Evolutionary conservation across 352 stramenopile genomes (phyloP).

Genomic region (Phytophthora tubulina): DNA sequence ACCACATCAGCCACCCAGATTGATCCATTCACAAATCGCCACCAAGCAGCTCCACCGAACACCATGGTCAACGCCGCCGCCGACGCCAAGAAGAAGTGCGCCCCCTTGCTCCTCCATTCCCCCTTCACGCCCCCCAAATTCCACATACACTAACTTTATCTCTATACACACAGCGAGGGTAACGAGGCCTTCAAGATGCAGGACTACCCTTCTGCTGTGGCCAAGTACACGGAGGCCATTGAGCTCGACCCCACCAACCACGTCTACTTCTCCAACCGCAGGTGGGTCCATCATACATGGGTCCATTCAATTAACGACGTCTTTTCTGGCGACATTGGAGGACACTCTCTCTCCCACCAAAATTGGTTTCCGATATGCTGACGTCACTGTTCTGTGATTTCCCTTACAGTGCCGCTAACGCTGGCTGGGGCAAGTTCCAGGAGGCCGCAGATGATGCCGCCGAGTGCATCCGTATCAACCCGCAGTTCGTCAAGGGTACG

Average conservation of each 20-base stretch:
- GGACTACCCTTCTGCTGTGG: slow-evolving; percentile 90
- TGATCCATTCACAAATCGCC: slow-evolving; percentile 14
- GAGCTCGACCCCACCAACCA: slow-evolving; percentile 89
- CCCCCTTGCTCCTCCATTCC: neutral
- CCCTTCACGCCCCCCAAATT: neutral
- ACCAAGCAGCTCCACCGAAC: slow-evolving; percentile 10
- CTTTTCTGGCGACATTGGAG: neutral
- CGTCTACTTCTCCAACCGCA: slow-evolving; percentile 96
- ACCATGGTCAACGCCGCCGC: slow-evolving; percentile 76
- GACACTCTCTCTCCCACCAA: slow-evolving; percentile 2
- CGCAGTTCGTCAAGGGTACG: slow-evolving; percentile 94
- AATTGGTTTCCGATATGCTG: slow-evolving; percentile 4
- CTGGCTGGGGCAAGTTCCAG: slow-evolving; percentile 69
- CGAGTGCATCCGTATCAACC: slow-evolving; percentile 93
- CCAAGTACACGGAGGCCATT: slow-evolving; percentile 95
- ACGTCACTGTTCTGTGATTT: slow-evolving; percentile 1
- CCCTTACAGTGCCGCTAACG: slow-evolving; percentile 67
- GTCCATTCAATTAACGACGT: neutral
- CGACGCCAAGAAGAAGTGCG: slow-evolving; percentile 88
- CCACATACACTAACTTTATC: neutral
- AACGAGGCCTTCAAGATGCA: slow-evolving; percentile 95
- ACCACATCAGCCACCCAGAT: slow-evolving; percentile 24
- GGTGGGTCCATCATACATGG: slow-evolving; percentile 40
- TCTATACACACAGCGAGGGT: slow-evolving; percentile 73
- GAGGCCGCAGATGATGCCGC: slow-evolving; percentile 90